Evolutionary conservation across 192 early-diverging fungal genomes (phyloP).

Genomic region (Coemansia pectinata): DNA sequence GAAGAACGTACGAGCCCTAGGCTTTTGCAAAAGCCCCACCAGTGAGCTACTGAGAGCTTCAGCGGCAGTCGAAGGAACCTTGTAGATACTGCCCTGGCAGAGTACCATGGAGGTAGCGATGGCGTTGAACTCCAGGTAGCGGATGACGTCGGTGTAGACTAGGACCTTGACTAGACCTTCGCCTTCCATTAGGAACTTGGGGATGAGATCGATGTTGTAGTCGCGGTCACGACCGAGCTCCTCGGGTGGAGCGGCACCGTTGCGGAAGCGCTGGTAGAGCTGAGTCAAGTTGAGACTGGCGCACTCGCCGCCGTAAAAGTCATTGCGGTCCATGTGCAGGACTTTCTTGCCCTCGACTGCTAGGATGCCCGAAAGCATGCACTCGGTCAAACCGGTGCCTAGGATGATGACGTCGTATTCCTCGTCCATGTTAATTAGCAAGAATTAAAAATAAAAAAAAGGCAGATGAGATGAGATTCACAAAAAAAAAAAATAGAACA

Average conservation of each 20-base stretch:
- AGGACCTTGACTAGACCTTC: slow-evolving; percentile 97
- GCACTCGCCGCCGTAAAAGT: slow-evolving; percentile 98
- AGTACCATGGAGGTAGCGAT: slow-evolving; percentile 93
- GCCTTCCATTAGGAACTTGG: slow-evolving; percentile 99
- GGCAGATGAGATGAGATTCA: neutral
- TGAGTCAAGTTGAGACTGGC: slow-evolving; percentile 96
- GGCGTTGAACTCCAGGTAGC: slow-evolving; percentile 97
- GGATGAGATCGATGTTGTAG: slow-evolving; percentile 97
- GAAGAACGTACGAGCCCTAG: slow-evolving; percentile 90
- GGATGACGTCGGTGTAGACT: slow-evolving; percentile 96
- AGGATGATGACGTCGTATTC: slow-evolving; percentile 87
- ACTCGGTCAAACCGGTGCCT: slow-evolving; percentile 89
- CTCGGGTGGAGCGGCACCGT: slow-evolving; percentile 54
- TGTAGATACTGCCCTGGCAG: slow-evolving; percentile 86
- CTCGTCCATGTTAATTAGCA: slow-evolving; percentile 66
- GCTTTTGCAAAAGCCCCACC: slow-evolving; percentile 95
- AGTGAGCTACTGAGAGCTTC: slow-evolving; percentile 86
- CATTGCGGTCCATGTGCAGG: slow-evolving; percentile 91
- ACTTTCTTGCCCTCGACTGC: slow-evolving; percentile 92
- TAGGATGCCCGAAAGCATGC: slow-evolving; percentile 83
- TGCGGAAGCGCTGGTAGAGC: slow-evolving; percentile 75
- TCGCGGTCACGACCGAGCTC: slow-evolving; percentile 76
- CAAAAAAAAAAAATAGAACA: neutral
- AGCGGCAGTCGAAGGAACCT: slow-evolving; percentile 88
- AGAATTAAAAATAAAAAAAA: neutral